Base-by-base conservation (phyloP, 2,329 filamentous ascomycete species). In the Monilinia polystroma region DNA sequence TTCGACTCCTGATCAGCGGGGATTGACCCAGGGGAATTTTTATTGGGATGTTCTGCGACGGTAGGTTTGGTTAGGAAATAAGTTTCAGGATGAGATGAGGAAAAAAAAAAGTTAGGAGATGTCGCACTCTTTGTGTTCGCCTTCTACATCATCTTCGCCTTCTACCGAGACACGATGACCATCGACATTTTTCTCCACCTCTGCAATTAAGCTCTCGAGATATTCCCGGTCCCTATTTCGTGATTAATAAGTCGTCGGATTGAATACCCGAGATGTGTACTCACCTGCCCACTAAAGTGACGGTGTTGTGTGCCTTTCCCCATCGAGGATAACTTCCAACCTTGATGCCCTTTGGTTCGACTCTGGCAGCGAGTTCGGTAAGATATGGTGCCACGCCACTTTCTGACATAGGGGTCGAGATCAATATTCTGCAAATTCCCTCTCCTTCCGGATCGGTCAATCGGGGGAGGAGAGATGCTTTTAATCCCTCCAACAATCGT, bases 241-340 rank as follows among this genome's bases (percentile, higher is more conserved):
- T 68, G 60, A 67, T 71, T 55, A 57, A 35, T 18, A 29, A 62
- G 20, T 2, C 14, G 12, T 14, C 16, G 12, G 12, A 49, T 60
- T 23, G 12, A 38, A 45, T 41, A 26, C 29, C 29, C 23, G 49
- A 66, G 41, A 26, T 47, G 7, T 43, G 35, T 56, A 75, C 79
- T 72, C 75, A 85, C 82, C 79, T 81, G 72, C 87, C 86, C 26
- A 97, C 93, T 64, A 99, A 81, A 14, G 94, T 97, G 58, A 98
- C 92, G 0, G 93, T 95, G 78, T 98, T 98, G 70, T 84, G 84
- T 74, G 87, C 87, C 82, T 92, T 94, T 6, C 90, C 92, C 93
- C 93, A 97, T 66, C 92, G 83, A 47, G 95, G 95, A 79, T 99
- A 98, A 78, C 92, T 96, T 57, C 95, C 95, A 20, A 98, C 92